phyloP scores from a whole-genome alignment of 495 filamentous ascomycete species.

The Lepraria neglecta region DNA sequence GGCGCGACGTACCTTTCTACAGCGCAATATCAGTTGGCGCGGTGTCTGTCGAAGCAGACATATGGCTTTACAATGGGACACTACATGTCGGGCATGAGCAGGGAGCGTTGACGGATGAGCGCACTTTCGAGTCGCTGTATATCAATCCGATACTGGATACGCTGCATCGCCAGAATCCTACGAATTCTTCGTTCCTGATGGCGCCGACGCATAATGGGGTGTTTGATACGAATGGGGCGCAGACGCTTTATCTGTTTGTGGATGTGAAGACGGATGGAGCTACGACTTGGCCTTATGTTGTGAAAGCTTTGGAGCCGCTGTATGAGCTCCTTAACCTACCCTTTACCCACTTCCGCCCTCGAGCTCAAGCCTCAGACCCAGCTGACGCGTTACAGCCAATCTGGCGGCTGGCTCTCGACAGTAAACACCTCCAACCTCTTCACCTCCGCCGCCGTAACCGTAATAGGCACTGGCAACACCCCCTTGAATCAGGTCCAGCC shows the following conservation, averaged over 20 bases:
- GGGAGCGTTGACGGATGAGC: constrained; percentile 40
- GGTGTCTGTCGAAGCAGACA: constrained; percentile 72
- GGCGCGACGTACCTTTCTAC: constrained; percentile 42
- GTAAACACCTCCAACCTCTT: constrained; percentile 39
- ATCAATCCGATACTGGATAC: constrained; percentile 49
- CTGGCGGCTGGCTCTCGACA: constrained; percentile 30
- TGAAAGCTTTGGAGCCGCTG: constrained; percentile 58
- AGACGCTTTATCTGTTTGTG: constrained; percentile 64
- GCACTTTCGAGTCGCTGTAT: constrained; percentile 50
- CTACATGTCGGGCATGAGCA: constrained; percentile 53
- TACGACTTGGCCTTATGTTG: constrained; percentile 50
- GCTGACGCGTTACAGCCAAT: constrained; percentile 43
- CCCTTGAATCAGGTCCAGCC: constrained; percentile 58
- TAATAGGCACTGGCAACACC: constrained; percentile 74
- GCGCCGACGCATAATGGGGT: constrained; percentile 34
- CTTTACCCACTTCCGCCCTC: neutral
- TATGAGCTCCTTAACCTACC: constrained; percentile 30
- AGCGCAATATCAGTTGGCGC: constrained; percentile 52
- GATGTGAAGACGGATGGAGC: constrained; percentile 59
- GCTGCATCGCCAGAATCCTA: constrained; percentile 42
- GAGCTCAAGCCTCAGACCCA: neutral
- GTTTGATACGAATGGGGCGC: constrained; percentile 46
- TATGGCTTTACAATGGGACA: constrained; percentile 69
- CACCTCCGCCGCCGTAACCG: constrained; percentile 55
- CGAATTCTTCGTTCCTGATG: constrained; percentile 22